These are phyloP conservation scores for Haplosporangium sp. DNA, from an alignment of 371 early-diverging fungal genomes.

Conservation along the genomic window DNA sequence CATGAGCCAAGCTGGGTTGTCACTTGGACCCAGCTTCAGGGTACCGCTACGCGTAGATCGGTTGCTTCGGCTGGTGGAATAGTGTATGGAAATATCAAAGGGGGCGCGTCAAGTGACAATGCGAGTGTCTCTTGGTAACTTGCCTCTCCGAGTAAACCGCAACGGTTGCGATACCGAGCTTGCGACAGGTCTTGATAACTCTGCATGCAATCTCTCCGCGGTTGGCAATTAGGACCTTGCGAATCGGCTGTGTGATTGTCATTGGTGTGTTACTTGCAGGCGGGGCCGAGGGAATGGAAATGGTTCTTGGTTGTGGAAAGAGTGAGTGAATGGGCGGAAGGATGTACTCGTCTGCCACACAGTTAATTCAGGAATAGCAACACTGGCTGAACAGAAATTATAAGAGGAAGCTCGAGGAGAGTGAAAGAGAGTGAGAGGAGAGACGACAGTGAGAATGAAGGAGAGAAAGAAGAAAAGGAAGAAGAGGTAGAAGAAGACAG, in stretches of 20 bases:
- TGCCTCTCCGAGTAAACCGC: slow-evolving; percentile 77
- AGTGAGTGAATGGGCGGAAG: neutral
- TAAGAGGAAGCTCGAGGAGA: neutral
- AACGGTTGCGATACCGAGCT: slow-evolving; percentile 76
- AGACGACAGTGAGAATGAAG: neutral
- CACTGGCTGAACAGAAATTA: neutral
- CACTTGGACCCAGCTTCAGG: too few species aligned
- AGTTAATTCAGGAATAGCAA: neutral
- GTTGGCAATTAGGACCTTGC: slow-evolving; percentile 87
- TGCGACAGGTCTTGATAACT: slow-evolving; percentile 74
- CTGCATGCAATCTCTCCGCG: slow-evolving; percentile 87
- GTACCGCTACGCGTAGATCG: too few species aligned
- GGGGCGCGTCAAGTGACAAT: too few species aligned
- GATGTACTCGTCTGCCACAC: neutral
- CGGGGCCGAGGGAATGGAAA: neutral
- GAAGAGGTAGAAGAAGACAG: neutral
- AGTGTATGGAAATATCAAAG: too few species aligned
- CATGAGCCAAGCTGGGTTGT: too few species aligned
- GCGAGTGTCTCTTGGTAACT: neutral
- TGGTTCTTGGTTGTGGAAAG: slow-evolving; percentile 1
- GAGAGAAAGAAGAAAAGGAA: slow-evolving; percentile 5
- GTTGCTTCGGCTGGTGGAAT: too few species aligned
- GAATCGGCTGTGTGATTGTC: slow-evolving; percentile 59
- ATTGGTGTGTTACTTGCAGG: slow-evolving; percentile 9
- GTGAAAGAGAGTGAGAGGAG: neutral